Evolutionary conservation across 2,329 filamentous ascomycete genomes (phyloP), one percentile per base, ranked within the genome.

Genomic region (Cytospora piceae): DNA sequence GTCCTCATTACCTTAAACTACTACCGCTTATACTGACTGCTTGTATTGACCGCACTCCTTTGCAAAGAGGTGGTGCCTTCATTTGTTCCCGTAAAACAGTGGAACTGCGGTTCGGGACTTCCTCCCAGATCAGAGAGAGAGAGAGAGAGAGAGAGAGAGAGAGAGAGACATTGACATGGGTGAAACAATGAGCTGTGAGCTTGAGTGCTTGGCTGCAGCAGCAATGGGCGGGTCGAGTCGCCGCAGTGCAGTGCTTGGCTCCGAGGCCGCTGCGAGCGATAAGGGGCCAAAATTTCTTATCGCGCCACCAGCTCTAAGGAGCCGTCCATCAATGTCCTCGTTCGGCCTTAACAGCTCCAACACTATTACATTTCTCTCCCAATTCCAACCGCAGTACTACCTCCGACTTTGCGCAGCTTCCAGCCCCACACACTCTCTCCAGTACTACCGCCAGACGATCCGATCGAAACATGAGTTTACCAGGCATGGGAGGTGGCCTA

Each of bases 391-490:
- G n/a, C 54, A n/a, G 5, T 22, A 20, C 4, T 37, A 20, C 22
- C 11, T 20, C 37, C n/a, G 14, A 31, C 27, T 32, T 20, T 42
- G 46, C 55, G 15, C 32, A 32, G 31, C 3, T 24, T 1, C n/a
- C 14, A 32, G 4, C 31, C 42, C 46, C 42, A n/a, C 42, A 6
- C 20, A 37, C 39, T 15, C 31, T 29, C 6, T 52, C 29, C 39
- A 51, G 12, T 15, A 32, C 53, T 24, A 49, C 53, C 53, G 53
- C 24, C 9, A 24, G 17, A 42, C 53, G 42, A 52, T 22, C 53
- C 34, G 3, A 29, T 22, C 32, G 52, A 62, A 68, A 15, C 22
- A 82, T 82, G 80, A 81, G 75, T 68, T 76, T 80, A 51, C 77
- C 77, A 20, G 74, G 65, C 31, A 51, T 59, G 57, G 61, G 75